Base-by-base conservation (phyloP, 176 grass and related monocot genomes). In the Oryza coarctata region DNA sequence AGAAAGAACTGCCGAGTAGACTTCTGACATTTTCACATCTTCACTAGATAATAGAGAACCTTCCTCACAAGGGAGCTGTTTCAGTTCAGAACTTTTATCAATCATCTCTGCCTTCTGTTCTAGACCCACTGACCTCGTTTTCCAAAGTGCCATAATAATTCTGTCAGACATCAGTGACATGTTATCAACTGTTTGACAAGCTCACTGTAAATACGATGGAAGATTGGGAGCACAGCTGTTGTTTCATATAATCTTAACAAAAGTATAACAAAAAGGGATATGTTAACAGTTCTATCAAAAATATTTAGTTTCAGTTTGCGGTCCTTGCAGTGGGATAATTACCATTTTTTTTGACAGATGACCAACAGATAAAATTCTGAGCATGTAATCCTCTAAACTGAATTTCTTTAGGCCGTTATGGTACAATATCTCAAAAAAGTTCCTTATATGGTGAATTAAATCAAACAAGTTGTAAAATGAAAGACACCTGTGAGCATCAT, bases 121-220 rank as follows among this genome's bases (percentile, higher is more conserved):
- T 68, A 87, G 85, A 65, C 83, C 88, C 44, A 63, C 76, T 35
- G 90, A 84, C 36, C 83, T 77, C 14, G 86, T 84, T 79, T 83
- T 98, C 95, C 95, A 95, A 57, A 95, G 73, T 76, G 88, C 82
- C 90, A 98, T 89, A 27, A 98, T 98, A 75, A 93, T 94, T 86
- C 95, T 98, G 83, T 44, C 40, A 77, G n/a, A 77, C 75, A 93
- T 68, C 58, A 63, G 60, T 76, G 39, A 78, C 71, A 76, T 25
- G 14, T 74, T 81, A 84, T 70, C 64, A 74, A 81, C 65, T 11
- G 63, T 47, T 65, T 82, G 49, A 39, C 71, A 78, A 85, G 77
- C 64, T 74, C 52, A 52, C 65, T 45, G 62, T 10, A 84, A 63
- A 67, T 23, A 68, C 26, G 68, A 35, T 84, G 36, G 18, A 36